A percentile compares a stretch with the other conserved stretches of the same genome.
These are phyloP conservation scores for Zygosaccharomyces gambellarensis DNA, from an alignment of 805 yeast genomes.

Conservation along the genomic window DNA sequence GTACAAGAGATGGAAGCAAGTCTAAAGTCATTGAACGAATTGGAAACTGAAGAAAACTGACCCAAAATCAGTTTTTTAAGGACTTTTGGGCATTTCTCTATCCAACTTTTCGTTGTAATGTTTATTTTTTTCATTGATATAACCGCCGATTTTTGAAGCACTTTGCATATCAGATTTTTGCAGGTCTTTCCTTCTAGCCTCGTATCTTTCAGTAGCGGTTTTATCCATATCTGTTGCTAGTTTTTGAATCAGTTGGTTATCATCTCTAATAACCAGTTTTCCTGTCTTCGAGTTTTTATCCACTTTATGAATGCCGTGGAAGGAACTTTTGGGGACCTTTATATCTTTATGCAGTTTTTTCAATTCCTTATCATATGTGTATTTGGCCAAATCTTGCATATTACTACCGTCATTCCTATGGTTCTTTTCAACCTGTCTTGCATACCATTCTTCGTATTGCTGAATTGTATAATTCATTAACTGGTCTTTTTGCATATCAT, in stretches of 20 bases:
- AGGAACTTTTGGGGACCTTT: background rate
- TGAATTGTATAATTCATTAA: constrained; percentile 23
- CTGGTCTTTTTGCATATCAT: constrained; percentile 5
- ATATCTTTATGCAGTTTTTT: constrained; percentile 7
- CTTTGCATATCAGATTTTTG: constrained; percentile 7
- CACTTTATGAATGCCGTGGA: background rate
- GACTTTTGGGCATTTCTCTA: constrained; percentile 10
- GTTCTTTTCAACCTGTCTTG: constrained; percentile 8
- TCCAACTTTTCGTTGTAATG: constrained; percentile 30
- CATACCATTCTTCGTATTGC: constrained; percentile 27
- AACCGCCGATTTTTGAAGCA: constrained; percentile 14
- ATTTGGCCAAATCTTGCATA: constrained; percentile 24
- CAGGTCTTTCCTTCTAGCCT: constrained; percentile 17
- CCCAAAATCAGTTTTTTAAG: constrained; percentile 7
- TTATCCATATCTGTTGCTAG: constrained; percentile 22
- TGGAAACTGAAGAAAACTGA: constrained; percentile 18
- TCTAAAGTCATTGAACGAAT: constrained; percentile 38
- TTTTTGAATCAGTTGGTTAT: constrained; percentile 15
- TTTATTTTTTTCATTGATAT: constrained; percentile 31
- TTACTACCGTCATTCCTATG: constrained; percentile 8
- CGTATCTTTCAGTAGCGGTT: constrained; percentile 20
- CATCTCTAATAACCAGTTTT: constrained; percentile 18
- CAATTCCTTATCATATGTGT: constrained; percentile 31
- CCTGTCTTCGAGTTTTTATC: constrained; percentile 12
- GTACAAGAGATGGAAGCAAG: constrained; percentile 44